Percentiles rank a stretch among this genome's conserved stretches.
Conservation (phyloP, 805 yeast species). For the Candida ficus region DNA sequence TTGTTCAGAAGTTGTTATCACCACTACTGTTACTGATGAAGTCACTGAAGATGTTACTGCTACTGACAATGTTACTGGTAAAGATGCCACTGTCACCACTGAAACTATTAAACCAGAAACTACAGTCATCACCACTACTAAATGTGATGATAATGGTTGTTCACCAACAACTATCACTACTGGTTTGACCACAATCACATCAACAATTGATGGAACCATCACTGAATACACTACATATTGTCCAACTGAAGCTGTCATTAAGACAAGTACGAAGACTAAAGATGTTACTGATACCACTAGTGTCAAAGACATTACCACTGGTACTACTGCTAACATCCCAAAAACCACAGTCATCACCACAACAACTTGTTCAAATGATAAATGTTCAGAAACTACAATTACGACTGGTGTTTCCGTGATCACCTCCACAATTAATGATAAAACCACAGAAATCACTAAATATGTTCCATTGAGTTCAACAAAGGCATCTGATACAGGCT, state of each 20-base stretch:
- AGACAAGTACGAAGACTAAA: too few species aligned
- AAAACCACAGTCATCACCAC: neutral
- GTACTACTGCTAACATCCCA: neutral
- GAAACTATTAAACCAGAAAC: neutral
- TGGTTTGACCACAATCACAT: too few species aligned
- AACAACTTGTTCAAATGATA: neutral
- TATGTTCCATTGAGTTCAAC: too few species aligned
- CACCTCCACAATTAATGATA: neutral
- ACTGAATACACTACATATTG: neutral
- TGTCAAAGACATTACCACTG: too few species aligned
- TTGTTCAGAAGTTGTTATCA: too few species aligned
- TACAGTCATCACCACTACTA: neutral
- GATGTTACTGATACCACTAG: too few species aligned
- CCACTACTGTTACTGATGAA: too few species aligned
- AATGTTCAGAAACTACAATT: neutral
- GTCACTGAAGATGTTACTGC: too few species aligned
- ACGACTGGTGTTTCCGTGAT: conserved; percentile 3
- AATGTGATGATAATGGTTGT: neutral
- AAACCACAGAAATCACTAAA: too few species aligned
- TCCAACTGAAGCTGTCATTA: too few species aligned
- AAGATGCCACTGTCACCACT: neutral
- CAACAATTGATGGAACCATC: too few species aligned
- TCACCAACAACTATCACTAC: neutral
- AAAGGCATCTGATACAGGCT: too few species aligned
- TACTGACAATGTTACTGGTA: neutral